A percentile compares a stretch with the other conserved stretches of the same genome.
phyloP scores from a whole-genome alignment of 2,329 filamentous ascomycete species.

The Monilinia fructicola region DNA sequence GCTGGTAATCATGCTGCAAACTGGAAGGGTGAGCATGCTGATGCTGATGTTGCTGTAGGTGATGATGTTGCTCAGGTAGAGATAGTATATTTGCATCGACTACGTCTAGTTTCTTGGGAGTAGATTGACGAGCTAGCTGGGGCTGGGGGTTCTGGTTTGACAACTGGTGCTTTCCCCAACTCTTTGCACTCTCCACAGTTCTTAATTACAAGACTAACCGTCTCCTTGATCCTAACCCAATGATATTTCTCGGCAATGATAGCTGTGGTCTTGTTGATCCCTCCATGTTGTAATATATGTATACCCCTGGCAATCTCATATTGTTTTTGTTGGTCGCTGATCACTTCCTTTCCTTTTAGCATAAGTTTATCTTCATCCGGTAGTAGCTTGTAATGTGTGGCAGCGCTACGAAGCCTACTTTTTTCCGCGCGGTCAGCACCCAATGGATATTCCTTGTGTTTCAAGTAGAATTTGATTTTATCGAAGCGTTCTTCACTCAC shows the following conservation, averaged over 20 bases:
- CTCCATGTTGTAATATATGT: conserved; percentile 76
- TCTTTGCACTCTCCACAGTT: conserved; percentile 91
- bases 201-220: conserved; percentile 89
- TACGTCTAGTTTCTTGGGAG: conserved; percentile 15
- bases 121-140: conserved; percentile 23
- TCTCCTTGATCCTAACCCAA: conserved; percentile 98
- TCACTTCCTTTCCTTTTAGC: conserved; percentile 97
- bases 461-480: conserved; percentile 97
- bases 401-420: conserved; percentile 86
- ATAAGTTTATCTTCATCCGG: conserved; percentile 68
- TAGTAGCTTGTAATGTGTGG: conserved; percentile 88
- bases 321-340: conserved; percentile 84
- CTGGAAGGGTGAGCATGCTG: conserved; percentile 2
- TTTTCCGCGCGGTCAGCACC: conserved; percentile 95
- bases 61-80: conserved; percentile 26
- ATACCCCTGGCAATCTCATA: conserved; percentile 82
- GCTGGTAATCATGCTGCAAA: conserved; percentile 19
- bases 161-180: conserved; percentile 56
- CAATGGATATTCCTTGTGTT: conserved; percentile 88
- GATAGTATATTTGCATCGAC: conserved; percentile 34
- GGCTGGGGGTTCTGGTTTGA: conserved; percentile 30
- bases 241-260: conserved; percentile 92
- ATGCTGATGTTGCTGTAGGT: conserved; percentile 5
- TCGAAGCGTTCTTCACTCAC: conserved; percentile 96
- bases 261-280: conserved; percentile 97